phyloP scores from a whole-genome alignment of 2,329 filamentous ascomycete species.

The Arthrobotrys entomopaga region DNA sequence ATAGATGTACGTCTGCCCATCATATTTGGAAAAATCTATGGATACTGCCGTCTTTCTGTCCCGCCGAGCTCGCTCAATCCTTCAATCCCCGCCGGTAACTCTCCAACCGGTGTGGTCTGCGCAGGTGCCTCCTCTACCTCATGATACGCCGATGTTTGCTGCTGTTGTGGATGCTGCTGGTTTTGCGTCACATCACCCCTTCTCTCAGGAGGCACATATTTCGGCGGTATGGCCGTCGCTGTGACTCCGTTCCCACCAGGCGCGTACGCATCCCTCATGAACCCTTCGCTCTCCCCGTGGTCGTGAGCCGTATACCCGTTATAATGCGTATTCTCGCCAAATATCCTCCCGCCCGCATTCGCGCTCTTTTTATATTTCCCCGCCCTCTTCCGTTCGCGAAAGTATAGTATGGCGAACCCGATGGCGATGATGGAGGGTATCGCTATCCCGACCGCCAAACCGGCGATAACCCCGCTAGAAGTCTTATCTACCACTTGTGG shows the following conservation, averaged over 20 bases:
- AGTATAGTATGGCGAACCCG: constrained; percentile 37
- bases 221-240: constrained; percentile 20
- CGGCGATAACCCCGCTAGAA: constrained; percentile 22
- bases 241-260: constrained; percentile 10
- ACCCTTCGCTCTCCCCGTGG: constrained; percentile 33
- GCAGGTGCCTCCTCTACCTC: neutral
- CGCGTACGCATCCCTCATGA: constrained; percentile 32
- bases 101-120: constrained; percentile 23
- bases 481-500: constrained; percentile 27
- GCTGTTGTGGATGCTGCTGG: neutral
- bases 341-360: neutral
- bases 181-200: constrained; percentile 6
- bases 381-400: constrained; percentile 30
- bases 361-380: neutral
- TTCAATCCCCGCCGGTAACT: constrained; percentile 31
- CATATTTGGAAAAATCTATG: neutral
- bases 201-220: constrained; percentile 38
- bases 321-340: constrained; percentile 16
- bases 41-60: constrained; percentile 12
- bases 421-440: constrained; percentile 23
- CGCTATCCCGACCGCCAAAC: constrained; percentile 26
- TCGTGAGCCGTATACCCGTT: constrained; percentile 17
- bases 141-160: neutral
- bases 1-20: too few species aligned
- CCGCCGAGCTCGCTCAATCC: constrained; percentile 40